These are phyloP conservation scores for Colletotrichum incanum DNA, from an alignment of 2,329 filamentous ascomycete genomes.

Conservation along the genomic window DNA sequence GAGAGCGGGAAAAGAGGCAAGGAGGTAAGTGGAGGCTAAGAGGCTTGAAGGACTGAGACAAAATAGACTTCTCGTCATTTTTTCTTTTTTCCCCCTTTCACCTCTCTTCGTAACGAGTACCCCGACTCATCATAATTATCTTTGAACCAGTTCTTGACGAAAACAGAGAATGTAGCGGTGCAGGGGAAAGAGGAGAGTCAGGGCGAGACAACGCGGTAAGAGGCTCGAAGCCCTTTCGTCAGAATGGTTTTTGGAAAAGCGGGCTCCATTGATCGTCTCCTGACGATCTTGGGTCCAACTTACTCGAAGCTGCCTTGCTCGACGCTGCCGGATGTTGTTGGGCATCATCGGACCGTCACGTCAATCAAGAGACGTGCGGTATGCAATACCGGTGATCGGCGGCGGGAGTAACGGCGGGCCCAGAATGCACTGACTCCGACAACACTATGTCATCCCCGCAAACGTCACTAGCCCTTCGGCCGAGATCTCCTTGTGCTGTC, in stretches of 20 bases:
- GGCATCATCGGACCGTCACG: conserved; percentile 2
- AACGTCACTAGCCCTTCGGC: conserved; percentile 37
- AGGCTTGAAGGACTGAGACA: conserved; percentile 31
- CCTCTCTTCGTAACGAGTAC: conserved; percentile 7
- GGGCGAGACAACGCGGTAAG: background rate
- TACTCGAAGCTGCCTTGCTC: conserved; percentile 21
- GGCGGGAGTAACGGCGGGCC: conserved; percentile 34
- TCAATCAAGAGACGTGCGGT: conserved; percentile 12
- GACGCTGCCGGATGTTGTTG: conserved; percentile 16
- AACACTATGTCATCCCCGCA: conserved; percentile 25
- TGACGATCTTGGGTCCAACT: background rate
- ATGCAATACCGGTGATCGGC: conserved; percentile 37
- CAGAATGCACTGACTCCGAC: conserved; percentile 28
- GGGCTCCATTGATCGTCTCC: conserved; percentile 1
- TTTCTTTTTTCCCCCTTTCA: background rate
- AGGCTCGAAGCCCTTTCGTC: conserved; percentile 11
- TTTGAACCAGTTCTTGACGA: background rate
- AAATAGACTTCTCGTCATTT: conserved; percentile 14
- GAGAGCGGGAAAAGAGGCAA: conserved; percentile 27
- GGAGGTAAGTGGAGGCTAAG: conserved; percentile 30
- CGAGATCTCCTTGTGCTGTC: conserved; percentile 25
- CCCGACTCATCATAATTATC: background rate
- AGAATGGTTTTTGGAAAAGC: background rate
- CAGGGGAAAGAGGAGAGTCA: background rate
- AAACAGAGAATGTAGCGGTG: conserved; percentile 11